Conservation (phyloP, 495 filamentous ascomycete species). For the Penicillium flavigenum region DNA sequence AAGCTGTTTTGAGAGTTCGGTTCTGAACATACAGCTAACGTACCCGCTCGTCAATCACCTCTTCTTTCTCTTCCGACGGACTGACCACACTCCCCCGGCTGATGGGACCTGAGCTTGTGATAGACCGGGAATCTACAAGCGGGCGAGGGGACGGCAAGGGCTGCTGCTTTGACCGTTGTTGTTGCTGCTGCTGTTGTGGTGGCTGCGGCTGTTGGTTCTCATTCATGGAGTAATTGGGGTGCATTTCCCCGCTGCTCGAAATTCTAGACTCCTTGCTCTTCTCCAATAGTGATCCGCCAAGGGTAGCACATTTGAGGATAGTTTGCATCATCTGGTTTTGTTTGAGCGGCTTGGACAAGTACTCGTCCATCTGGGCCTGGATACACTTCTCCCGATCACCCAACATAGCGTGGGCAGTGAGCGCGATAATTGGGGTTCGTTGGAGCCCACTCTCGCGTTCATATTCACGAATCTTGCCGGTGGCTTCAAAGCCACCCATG, state of each 20-base stretch:
- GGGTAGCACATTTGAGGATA: constrained; percentile 91
- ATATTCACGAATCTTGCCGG: constrained; percentile 93
- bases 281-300: constrained; percentile 85
- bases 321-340: constrained; percentile 99
- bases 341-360: constrained; percentile 95
- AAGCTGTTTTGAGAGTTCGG: constrained; percentile 15
- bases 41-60: constrained; percentile 73
- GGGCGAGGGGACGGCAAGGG: constrained; percentile 41
- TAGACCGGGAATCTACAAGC: constrained; percentile 53
- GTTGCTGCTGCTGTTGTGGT: constrained; percentile 21
- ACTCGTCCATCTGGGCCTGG: constrained; percentile 98
- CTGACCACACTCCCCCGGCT: constrained; percentile 55
- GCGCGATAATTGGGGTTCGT: constrained; percentile 91
- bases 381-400: constrained; percentile 98
- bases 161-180: constrained; percentile 18
- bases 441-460: constrained; percentile 73
- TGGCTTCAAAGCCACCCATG: constrained; percentile 99
- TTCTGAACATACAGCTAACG: constrained; percentile 38
- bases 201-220: constrained; percentile 29
- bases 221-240: constrained; percentile 38
- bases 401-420: constrained; percentile 98
- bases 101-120: constrained; percentile 62
- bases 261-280: constrained; percentile 60
- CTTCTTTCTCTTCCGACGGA: constrained; percentile 59
- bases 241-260: constrained; percentile 54